Evolutionary conservation across 768 basidiomycete species (phyloP).

Genomic region (Mycena leptocephala): DNA sequence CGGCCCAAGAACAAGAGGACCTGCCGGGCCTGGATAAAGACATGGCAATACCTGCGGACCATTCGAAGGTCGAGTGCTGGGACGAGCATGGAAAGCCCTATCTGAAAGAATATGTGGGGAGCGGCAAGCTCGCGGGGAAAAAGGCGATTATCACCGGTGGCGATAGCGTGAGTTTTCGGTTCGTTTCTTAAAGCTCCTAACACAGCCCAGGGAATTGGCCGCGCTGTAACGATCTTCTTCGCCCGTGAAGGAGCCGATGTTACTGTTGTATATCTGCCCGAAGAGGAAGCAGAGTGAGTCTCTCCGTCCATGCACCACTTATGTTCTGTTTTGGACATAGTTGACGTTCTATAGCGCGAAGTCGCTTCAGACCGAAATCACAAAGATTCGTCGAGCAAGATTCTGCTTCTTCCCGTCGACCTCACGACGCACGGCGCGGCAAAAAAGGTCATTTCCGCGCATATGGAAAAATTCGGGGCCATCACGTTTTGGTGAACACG

Average conservation of each 20-base stretch:
- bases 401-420: constrained; percentile 57
- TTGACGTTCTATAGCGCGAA: constrained; percentile 59
- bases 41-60: constrained; percentile 61
- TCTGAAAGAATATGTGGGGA: constrained; percentile 67
- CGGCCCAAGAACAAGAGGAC: constrained; percentile 58
- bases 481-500: constrained; percentile 75
- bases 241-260: constrained; percentile 70
- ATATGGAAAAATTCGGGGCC: constrained; percentile 61
- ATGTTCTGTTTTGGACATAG: not conserved
- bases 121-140: constrained; percentile 59
- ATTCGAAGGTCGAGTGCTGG: constrained; percentile 63
- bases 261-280: constrained; percentile 68
- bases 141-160: constrained; percentile 56
- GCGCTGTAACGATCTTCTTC: constrained; percentile 65
- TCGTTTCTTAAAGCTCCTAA: not conserved
- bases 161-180: constrained; percentile 48
- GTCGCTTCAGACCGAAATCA: constrained; percentile 57
- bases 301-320: not conserved
- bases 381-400: constrained; percentile 56
- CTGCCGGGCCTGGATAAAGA: constrained; percentile 66
- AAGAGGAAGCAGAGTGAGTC: constrained; percentile 65
- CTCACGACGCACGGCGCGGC: constrained; percentile 59
- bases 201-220: constrained; percentile 58
- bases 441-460: constrained; percentile 63
- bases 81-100: constrained; percentile 67